Conservation (phyloP, 495 filamentous ascomycete genomes). For the Choiromyces venosus region DNA sequence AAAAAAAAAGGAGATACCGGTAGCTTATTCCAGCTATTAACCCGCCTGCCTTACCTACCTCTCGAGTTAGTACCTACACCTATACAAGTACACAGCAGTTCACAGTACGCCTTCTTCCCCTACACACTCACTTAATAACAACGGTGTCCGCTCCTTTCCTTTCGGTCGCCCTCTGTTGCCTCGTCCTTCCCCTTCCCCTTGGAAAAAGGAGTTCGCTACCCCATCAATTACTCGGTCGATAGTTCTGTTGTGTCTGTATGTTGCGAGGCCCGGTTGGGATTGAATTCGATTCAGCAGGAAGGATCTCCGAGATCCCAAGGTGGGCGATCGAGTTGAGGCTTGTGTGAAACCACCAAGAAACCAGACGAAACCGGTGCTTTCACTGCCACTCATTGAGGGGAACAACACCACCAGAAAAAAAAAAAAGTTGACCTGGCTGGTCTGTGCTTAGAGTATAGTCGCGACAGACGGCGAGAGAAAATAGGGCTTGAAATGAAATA, state of each 20-base stretch:
- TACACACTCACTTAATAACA: slow-evolving; percentile 16
- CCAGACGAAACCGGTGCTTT: slow-evolving; percentile 25
- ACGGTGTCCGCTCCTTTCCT: slow-evolving; percentile 11
- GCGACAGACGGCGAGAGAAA: slow-evolving; percentile 25
- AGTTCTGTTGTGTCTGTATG: slow-evolving; percentile 33
- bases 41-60: slow-evolving; percentile 22
- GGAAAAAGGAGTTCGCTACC: slow-evolving; percentile 11
- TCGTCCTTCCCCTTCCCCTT: background rate
- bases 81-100: slow-evolving; percentile 21
- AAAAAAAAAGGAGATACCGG: background rate
- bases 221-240: slow-evolving; percentile 27
- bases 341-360: slow-evolving; percentile 37
- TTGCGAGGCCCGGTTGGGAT: slow-evolving; percentile 36
- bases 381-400: slow-evolving; percentile 5
- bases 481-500: slow-evolving; percentile 42
- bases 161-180: slow-evolving; percentile 14
- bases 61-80: slow-evolving; percentile 18
- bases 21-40: background rate
- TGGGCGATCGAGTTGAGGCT: slow-evolving; percentile 39
- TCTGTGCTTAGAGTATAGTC: slow-evolving; percentile 31
- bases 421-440: slow-evolving; percentile 26
- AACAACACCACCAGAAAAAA: slow-evolving; percentile 24
- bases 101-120: slow-evolving; percentile 9
- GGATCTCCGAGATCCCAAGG: slow-evolving; percentile 33
- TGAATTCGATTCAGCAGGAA: slow-evolving; percentile 38